Evolutionary conservation across 1,139 yeast species (phyloP).

Genomic region (Yamadazyma triangularis): DNA sequence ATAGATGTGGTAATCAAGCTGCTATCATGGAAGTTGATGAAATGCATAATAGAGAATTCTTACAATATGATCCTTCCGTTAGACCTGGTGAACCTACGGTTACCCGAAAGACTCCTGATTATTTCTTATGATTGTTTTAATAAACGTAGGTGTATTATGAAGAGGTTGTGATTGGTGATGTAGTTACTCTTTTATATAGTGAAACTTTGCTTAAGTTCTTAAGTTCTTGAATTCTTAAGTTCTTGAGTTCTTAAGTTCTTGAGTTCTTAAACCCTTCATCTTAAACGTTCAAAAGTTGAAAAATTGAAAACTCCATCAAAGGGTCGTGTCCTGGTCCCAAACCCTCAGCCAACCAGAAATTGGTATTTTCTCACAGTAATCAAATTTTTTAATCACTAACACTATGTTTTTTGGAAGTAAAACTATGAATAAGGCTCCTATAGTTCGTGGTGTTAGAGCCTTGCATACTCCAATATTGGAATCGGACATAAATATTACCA

Average conservation of each 20-base stretch:
- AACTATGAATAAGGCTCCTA: conserved; percentile 5
- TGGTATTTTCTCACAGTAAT: conserved; percentile 11
- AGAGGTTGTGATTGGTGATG: too few species aligned
- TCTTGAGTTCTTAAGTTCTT: too few species aligned
- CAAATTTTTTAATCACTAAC: conserved; percentile 8
- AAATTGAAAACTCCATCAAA: too few species aligned
- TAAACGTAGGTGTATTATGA: too few species aligned
- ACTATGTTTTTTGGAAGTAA: too few species aligned
- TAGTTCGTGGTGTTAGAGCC: conserved; percentile 24
- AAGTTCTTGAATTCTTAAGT: too few species aligned
- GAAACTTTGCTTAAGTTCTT: too few species aligned
- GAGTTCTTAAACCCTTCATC: too few species aligned
- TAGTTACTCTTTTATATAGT: too few species aligned
- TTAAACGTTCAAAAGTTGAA: too few species aligned
- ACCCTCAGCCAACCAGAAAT: conserved; percentile 22
- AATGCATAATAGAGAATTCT: conserved; percentile 79
- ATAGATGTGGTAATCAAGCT: conserved; percentile 97
- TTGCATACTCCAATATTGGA: conserved; percentile 42
- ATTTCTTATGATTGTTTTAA: conserved; percentile 58
- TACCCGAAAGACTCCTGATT: conserved; percentile 91
- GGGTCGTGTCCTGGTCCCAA: too few species aligned
- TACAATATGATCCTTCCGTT: conserved; percentile 91
- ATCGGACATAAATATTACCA: conserved; percentile 69
- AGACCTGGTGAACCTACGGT: conserved; percentile 97
- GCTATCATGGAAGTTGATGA: conserved; percentile 99